A percentile compares a stretch with the other conserved stretches of the same genome.
These are phyloP conservation scores for Pseudodiploospora longispora DNA, from an alignment of 2,329 filamentous ascomycete species.

Conservation along the genomic window DNA sequence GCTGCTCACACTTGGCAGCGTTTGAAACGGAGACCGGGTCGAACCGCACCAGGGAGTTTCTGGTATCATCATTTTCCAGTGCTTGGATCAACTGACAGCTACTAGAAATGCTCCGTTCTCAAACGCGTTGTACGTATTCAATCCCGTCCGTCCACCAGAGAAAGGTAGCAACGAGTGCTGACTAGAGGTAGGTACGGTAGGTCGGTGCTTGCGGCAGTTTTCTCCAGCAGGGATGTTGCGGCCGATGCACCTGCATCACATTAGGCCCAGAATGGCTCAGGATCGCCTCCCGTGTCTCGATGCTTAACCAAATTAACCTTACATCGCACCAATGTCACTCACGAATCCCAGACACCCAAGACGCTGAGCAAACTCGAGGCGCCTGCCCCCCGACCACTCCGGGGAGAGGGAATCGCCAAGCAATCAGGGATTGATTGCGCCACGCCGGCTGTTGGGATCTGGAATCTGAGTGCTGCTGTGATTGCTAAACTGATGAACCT, in stretches of 20 bases:
- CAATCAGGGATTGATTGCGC: slow-evolving; percentile 1
- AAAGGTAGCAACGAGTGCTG: background rate
- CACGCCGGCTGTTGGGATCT: background rate
- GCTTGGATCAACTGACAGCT: too few species aligned
- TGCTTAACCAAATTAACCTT: slow-evolving; percentile 1
- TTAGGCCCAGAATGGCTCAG: background rate
- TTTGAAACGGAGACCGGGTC: too few species aligned
- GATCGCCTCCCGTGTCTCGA: background rate
- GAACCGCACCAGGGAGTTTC: too few species aligned
- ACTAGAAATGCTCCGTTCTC: too few species aligned
- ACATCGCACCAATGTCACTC: background rate
- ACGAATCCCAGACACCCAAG: slow-evolving; percentile 3
- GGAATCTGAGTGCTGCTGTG: background rate
- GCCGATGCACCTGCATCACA: background rate
- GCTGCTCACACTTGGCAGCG: too few species aligned
- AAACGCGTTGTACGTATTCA: background rate
- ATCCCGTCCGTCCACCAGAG: background rate
- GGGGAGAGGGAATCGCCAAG: slow-evolving; percentile 5
- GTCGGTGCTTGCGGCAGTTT: background rate
- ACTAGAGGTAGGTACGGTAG: slow-evolving; percentile 1
- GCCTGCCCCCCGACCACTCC: background rate
- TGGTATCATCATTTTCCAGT: too few species aligned
- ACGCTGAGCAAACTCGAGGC: background rate
- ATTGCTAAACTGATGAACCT: too few species aligned
- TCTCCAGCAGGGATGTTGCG: slow-evolving; percentile 4